Evolutionary conservation across 345 rosid species (phyloP).

Genomic region (Syzygium oleosum): DNA sequence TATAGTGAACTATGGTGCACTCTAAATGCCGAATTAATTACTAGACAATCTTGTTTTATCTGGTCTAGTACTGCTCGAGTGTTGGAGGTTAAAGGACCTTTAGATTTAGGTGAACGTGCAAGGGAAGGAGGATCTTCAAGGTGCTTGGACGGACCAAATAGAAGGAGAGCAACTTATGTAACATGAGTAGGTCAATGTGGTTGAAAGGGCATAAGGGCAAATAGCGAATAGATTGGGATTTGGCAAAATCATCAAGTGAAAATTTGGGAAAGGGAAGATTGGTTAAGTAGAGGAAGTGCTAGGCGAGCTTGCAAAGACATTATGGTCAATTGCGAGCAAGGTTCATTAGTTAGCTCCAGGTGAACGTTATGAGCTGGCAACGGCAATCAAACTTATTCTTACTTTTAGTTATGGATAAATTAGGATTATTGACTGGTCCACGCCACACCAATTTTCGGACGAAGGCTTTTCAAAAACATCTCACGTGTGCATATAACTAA

Average conservation of each 20-base stretch:
- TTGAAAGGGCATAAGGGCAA: background rate
- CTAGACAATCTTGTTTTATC: background rate
- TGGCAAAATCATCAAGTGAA: background rate
- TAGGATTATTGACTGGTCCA: too few relatives aligned
- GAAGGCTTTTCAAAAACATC: too few relatives aligned
- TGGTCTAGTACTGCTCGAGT: too few relatives aligned
- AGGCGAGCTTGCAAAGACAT: too few relatives aligned
- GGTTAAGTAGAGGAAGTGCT: too few relatives aligned
- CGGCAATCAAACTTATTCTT: too few relatives aligned
- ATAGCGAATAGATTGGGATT: background rate
- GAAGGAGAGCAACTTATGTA: background rate
- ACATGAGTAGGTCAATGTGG: background rate
- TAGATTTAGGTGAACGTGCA: background rate
- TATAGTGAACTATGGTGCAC: background rate
- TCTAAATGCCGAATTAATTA: background rate
- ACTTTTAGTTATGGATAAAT: too few relatives aligned
- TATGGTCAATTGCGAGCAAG: background rate
- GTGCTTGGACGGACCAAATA: background rate
- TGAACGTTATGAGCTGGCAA: too few relatives aligned
- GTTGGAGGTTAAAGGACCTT: background rate
- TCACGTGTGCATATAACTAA: too few relatives aligned
- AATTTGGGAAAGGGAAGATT: too few relatives aligned
- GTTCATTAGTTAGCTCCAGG: background rate
- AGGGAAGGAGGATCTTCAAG: rapidly evolving
- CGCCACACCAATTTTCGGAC: too few relatives aligned